These are phyloP conservation scores for Aspergillus tanneri DNA, from an alignment of 2,329 filamentous ascomycete genomes.

Conservation along the genomic window DNA sequence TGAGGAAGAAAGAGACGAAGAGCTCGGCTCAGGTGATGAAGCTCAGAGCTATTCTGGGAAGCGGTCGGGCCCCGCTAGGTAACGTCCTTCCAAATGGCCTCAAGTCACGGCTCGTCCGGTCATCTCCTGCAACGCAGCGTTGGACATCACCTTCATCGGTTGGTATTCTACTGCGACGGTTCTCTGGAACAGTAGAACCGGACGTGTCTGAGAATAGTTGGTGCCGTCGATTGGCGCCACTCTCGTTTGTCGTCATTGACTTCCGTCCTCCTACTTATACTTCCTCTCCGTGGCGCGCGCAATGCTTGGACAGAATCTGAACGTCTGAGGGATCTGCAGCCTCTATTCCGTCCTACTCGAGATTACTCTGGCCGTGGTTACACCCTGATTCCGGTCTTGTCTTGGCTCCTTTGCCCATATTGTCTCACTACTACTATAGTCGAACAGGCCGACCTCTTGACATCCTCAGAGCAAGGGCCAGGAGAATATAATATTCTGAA, in stretches of 20 bases:
- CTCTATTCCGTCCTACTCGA: constrained; percentile 10
- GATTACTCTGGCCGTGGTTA: constrained; percentile 10
- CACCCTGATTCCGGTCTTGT: constrained; percentile 9
- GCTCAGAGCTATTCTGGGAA: constrained; percentile 17
- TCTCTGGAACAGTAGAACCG: not conserved
- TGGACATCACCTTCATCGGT: not conserved
- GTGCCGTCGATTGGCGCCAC: not conserved
- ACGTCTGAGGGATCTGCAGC: constrained; percentile 7
- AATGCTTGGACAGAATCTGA: constrained; percentile 10
- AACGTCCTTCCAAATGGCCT: not conserved
- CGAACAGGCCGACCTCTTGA: constrained; percentile 3
- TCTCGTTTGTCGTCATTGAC: not conserved
- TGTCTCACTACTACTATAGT: too few relatives aligned
- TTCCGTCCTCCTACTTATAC: constrained; percentile 1
- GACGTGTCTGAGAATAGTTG: not conserved
- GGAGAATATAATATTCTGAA: not conserved
- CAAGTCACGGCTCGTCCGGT: not conserved
- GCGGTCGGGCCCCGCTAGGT: constrained; percentile 17
- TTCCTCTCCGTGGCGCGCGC: constrained; percentile 12
- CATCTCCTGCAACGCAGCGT: not conserved
- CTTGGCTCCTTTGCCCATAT: constrained; percentile 4
- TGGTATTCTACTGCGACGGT: not conserved
- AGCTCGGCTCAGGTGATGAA: constrained; percentile 10
- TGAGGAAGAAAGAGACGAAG: constrained; percentile 3
- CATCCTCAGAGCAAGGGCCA: not conserved